Evolutionary conservation across 2,329 filamentous ascomycete genomes (phyloP), one percentile per base, ranked within the genome.

Genomic region (Raffaelea deltoideospora): DNA sequence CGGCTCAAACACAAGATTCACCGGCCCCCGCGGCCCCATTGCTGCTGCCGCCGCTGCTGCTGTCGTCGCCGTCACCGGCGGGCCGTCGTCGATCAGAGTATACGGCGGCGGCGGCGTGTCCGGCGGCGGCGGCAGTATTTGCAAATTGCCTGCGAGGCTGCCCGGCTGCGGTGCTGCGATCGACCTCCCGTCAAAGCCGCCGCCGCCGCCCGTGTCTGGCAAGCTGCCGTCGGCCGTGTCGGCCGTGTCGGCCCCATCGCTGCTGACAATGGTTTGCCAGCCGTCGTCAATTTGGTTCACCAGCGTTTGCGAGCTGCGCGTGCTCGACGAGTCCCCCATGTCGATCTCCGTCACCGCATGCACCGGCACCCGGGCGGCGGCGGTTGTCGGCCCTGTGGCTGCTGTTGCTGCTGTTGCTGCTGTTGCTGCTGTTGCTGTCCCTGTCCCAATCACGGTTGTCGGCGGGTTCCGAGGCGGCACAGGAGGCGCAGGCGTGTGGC

Each of bases 251-350:
- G n/a, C n/a, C n/a, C n/a, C n/a, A n/a, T n/a, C n/a, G n/a, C n/a
- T n/a, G n/a, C n/a, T n/a, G n/a, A n/a, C n/a, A 7, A 58, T 53
- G 1, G 54, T 30, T 46, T 53, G 11, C 59, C 50, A 51, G 10
- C 46, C 48, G 15, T 58, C 57, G 18, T 63, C 60, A 3, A 48
- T 45, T 5, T 60, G 54, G 34, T 64, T 60, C 9, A 72, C 63
- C 36, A 73, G 51, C 1, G 69, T 73, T 41, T 61, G 60, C 2
- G 67, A 69, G 48, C 69, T 73, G 17, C 55, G 53, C 15, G 54
- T 59, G 41, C 68, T 72, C 36, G 53, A 52, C 5, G 58, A 57
- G 30, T 69, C 64, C 5, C 53, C 45, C 4, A 47, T 41, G 13
- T 58, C 57, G 9, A 30, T 48, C 29, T 40, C 41, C 5, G 38